Percentiles rank a stretch among this genome's conserved stretches.
These are phyloP conservation scores for Porogramme epimiltina DNA, from an alignment of 1,284 basidiomycete genomes.

Conservation along the genomic window DNA sequence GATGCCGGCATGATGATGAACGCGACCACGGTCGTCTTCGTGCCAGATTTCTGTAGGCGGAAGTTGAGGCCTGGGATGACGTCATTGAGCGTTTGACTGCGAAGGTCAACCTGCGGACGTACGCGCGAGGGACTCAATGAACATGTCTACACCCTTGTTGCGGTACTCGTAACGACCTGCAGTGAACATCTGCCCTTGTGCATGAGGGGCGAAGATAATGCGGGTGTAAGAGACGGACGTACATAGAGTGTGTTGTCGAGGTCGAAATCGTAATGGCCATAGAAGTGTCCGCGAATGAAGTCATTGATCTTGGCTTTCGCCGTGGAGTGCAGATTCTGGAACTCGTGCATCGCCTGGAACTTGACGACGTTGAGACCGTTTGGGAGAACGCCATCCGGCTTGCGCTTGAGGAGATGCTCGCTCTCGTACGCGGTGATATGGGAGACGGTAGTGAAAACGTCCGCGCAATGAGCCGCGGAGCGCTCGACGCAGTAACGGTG, in stretches of 20 bases:
- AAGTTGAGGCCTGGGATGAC: conserved; percentile 70
- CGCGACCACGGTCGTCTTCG: conserved; percentile 88
- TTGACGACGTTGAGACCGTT: conserved; percentile 99
- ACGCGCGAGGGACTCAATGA: conserved; percentile 95
- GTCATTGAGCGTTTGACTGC: not conserved
- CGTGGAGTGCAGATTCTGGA: conserved; percentile 94
- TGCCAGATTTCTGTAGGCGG: conserved; percentile 80
- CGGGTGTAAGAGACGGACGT: conserved; percentile 26
- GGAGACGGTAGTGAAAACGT: conserved; percentile 97
- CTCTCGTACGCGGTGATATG: conserved; percentile 98
- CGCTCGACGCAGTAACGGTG: conserved; percentile 96
- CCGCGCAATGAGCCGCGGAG: conserved; percentile 91
- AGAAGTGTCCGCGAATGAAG: conserved; percentile 97
- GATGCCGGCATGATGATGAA: conserved; percentile 99
- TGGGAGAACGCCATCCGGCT: conserved; percentile 97
- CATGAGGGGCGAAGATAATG: conserved; percentile 11
- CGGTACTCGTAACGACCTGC: conserved; percentile 99
- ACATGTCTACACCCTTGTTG: conserved; percentile 99
- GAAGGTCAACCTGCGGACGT: conserved; percentile 26
- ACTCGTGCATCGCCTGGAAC: conserved; percentile 93
- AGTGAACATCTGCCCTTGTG: conserved; percentile 77
- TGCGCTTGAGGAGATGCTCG: conserved; percentile 95
- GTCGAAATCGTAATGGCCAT: conserved; percentile 96
- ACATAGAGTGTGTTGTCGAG: conserved; percentile 95
- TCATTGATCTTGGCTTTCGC: conserved; percentile 98